A percentile compares a stretch with the other conserved stretches of the same genome.
Conservation (phyloP, 805 yeast species). For the Myxozyma kluyveri region DNA sequence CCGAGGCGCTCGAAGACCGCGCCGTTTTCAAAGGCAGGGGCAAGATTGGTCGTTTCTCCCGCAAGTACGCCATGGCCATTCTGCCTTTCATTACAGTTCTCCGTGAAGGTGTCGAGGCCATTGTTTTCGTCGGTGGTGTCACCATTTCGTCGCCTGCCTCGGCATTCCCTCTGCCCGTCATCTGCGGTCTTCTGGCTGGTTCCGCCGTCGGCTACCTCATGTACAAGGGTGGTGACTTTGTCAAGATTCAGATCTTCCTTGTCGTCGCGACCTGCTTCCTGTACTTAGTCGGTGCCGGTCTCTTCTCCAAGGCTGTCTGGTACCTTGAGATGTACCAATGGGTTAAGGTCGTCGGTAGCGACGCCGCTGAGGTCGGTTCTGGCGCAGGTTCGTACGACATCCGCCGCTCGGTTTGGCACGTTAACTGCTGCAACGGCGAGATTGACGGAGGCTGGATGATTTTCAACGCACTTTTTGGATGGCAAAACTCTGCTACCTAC, state of each 20-base stretch:
- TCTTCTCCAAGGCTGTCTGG: slow-evolving; percentile 93
- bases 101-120: slow-evolving; percentile 97
- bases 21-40: slow-evolving; percentile 30
- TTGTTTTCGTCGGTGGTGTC: slow-evolving; percentile 94
- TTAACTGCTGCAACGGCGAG: slow-evolving; percentile 95
- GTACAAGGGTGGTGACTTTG: slow-evolving; percentile 76
- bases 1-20: slow-evolving; percentile 60
- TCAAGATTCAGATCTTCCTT: slow-evolving; percentile 85
- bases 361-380: slow-evolving; percentile 85
- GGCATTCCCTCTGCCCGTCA: slow-evolving; percentile 91
- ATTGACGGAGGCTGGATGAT: slow-evolving; percentile 94
- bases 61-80: slow-evolving; percentile 83
- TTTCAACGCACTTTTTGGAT: slow-evolving; percentile 88
- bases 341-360: slow-evolving; percentile 78
- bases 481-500: slow-evolving; percentile 95
- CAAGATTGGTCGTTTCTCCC: slow-evolving; percentile 50
- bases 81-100: slow-evolving; percentile 87
- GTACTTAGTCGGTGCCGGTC: slow-evolving; percentile 86
- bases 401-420: slow-evolving; percentile 82
- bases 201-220: slow-evolving; percentile 62
- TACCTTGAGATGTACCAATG: slow-evolving; percentile 69
- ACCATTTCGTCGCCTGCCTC: slow-evolving; percentile 65
- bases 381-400: slow-evolving; percentile 96
- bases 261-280: slow-evolving; percentile 83
- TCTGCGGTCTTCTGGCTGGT: slow-evolving; percentile 83